Percentiles rank a stretch among this genome's conserved stretches.
Conservation (phyloP, 257 asterid genomes). For the Solanum chiquidenum region DNA sequence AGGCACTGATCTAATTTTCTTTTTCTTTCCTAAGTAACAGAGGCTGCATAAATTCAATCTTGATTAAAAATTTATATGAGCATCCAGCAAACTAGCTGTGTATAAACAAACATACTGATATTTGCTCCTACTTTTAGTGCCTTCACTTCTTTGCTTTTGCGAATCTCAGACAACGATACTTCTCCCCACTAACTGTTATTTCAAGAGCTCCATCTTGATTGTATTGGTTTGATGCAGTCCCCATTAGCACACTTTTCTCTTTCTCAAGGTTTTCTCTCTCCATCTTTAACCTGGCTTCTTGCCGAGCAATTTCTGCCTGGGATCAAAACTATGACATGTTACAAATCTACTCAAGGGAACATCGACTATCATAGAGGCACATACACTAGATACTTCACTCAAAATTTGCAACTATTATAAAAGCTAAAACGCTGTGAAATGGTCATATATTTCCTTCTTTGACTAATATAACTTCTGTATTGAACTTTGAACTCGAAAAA, state of each 20-base stretch:
- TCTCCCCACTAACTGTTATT: slow-evolving; percentile 94
- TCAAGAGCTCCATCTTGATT: slow-evolving; percentile 99
- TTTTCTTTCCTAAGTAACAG: background rate
- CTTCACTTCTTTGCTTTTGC: slow-evolving; percentile 94
- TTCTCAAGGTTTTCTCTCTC: slow-evolving; percentile 95
- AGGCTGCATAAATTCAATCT: background rate
- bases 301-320: slow-evolving; percentile 94
- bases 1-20: background rate
- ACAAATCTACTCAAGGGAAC: background rate
- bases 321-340: background rate
- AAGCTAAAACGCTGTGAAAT: background rate
- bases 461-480: background rate
- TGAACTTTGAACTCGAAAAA: background rate
- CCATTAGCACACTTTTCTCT: slow-evolving; percentile 95
- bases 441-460: background rate
- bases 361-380: background rate
- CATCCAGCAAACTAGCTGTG: background rate
- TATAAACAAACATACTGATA: background rate
- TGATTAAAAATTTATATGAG: background rate
- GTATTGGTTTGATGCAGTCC: slow-evolving; percentile 97
- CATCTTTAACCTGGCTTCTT: slow-evolving; percentile 88
- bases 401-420: background rate
- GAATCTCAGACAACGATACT: slow-evolving; percentile 90
- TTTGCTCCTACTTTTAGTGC: background rate
- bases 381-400: background rate